These are phyloP conservation scores for Arthrinium phaeospermum DNA, from an alignment of 2,329 filamentous ascomycete species.

Conservation along the genomic window DNA sequence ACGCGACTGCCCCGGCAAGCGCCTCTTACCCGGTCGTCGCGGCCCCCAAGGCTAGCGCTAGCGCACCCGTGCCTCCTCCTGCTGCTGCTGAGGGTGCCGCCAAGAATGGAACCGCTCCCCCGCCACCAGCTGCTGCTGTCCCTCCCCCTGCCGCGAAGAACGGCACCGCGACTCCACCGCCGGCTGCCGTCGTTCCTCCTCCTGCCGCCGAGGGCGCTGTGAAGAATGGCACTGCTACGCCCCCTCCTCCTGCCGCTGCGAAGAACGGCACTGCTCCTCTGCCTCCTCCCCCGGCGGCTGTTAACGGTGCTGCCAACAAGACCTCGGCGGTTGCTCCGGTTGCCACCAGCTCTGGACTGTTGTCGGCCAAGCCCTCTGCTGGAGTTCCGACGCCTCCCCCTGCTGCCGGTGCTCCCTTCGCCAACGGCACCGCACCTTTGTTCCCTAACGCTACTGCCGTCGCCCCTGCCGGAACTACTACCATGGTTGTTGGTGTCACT, in stretches of 20 bases:
- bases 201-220: background rate
- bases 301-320: background rate
- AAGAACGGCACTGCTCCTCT: slow-evolving; percentile 11
- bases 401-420: slow-evolving; percentile 1
- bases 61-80: background rate
- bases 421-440: slow-evolving; percentile 15
- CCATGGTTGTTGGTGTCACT: slow-evolving; percentile 29
- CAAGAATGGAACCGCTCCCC: background rate
- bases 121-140: background rate
- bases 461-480: slow-evolving; percentile 9
- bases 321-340: background rate
- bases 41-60: background rate
- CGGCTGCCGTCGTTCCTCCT: background rate
- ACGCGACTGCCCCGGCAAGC: background rate
- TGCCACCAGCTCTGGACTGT: background rate
- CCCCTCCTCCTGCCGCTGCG: background rate
- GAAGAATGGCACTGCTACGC: background rate
- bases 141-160: background rate
- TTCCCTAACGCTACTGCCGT: slow-evolving; percentile 13
- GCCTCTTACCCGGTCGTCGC: background rate
- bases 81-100: background rate
- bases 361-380: slow-evolving; percentile 15
- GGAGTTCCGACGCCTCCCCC: background rate
- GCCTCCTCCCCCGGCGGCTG: slow-evolving; percentile 8
- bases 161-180: background rate